Evolutionary conservation across 2,329 filamentous ascomycete species (phyloP), one percentile per base, ranked within the genome.

Genomic region (Ascochyta pisi): DNA sequence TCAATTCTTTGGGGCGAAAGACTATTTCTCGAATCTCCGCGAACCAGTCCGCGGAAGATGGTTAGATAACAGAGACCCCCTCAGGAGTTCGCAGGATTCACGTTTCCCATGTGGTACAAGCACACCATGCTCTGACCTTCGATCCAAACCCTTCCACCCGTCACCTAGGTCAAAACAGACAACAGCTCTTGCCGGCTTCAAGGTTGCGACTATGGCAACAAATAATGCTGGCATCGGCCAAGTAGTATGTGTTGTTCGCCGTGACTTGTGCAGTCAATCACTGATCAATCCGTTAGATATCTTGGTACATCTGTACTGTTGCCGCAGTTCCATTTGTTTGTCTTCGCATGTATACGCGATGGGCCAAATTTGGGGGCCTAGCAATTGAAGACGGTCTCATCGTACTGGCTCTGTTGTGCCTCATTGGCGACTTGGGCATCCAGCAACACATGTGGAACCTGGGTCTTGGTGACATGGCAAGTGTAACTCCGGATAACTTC

Each of bases 281-380:
- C 53, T 65, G 31, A 62, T 27, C 16, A 19, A 19, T 4, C 12
- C n/a, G 10, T 31, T 40, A 69, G 37, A 63, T 67, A 47, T 78
- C 77, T 6, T 64, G 69, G 62, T 74, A 77, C 19, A 74, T 78
- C 37, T 73, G 62, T 34, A 79, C 62, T 1, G 57, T 57, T 31
- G 64, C 63, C 33, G 63, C 68, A 0, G 27, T 68, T 4, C 57
- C 67, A 15, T 75, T 76, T 23, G 59, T 75, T 2, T 53, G 50
- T 7, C 58, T 69, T 26, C 64, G 73, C 48, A 56, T 74, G 49
- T 66, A 65, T 48, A 60, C 68, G 27, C 70, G 72, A 44, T 65
- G 65, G 63, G 52, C 39, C 22, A 69, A 67, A 45, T 60, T 75
- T 41, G 66, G 66, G 22, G 60, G 55, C 13, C 52, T 75, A 9